These are phyloP conservation scores for Ophiocordyceps camponoti-saundersi DNA, from an alignment of 2,329 filamentous ascomycete genomes.

Conservation along the genomic window DNA sequence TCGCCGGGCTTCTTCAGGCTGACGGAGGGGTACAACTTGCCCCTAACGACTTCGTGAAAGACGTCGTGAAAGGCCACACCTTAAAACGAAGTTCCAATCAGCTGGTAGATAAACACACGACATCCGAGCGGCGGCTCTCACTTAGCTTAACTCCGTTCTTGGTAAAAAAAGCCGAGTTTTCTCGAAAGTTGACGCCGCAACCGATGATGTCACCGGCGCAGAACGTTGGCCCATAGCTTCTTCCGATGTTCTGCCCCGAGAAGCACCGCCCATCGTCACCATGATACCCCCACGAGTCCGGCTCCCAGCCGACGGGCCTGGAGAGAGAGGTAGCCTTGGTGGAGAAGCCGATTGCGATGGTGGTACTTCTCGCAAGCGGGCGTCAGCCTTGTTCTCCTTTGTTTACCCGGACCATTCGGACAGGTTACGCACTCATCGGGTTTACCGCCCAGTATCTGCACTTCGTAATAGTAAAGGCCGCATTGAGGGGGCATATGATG, in stretches of 20 bases:
- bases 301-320: slow-evolving; percentile 48
- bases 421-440: slow-evolving; percentile 33
- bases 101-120: not conserved
- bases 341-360: slow-evolving; percentile 47
- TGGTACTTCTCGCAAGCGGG: slow-evolving; percentile 24
- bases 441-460: slow-evolving; percentile 32
- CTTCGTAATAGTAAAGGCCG: slow-evolving; percentile 90
- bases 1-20: slow-evolving; percentile 50
- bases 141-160: slow-evolving; percentile 43
- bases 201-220: slow-evolving; percentile 41
- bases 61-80: slow-evolving; percentile 57
- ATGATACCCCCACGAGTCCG: slow-evolving; percentile 52
- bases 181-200: slow-evolving; percentile 49
- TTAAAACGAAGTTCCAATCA: slow-evolving; percentile 13
- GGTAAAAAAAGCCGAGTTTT: slow-evolving; percentile 50
- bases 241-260: slow-evolving; percentile 36
- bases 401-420: not conserved
- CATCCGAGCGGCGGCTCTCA: slow-evolving; percentile 10
- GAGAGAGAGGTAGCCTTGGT: slow-evolving; percentile 33
- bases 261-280: slow-evolving; percentile 50
- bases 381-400: not conserved
- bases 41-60: slow-evolving; percentile 46
- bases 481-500: slow-evolving; percentile 76
- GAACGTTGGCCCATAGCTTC: slow-evolving; percentile 39
- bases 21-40: slow-evolving; percentile 48